Percentiles rank a stretch among this genome's conserved stretches.
phyloP scores from a whole-genome alignment of 2,329 filamentous ascomycete genomes.

The Bipolaris sorokiniana region DNA sequence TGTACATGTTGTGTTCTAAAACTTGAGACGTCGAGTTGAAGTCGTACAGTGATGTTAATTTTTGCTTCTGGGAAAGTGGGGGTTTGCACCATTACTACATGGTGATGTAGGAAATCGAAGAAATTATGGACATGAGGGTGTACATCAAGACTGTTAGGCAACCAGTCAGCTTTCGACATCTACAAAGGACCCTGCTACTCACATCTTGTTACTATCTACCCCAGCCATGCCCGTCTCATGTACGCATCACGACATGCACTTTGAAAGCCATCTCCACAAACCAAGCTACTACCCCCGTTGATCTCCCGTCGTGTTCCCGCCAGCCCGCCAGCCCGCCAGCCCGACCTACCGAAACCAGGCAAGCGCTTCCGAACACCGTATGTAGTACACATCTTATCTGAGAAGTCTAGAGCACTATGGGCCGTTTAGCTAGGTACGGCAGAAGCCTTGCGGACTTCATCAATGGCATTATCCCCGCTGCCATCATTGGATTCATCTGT shows the following conservation, averaged over 20 bases:
- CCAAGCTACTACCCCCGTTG: constrained; percentile 1
- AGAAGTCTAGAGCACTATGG: not conserved
- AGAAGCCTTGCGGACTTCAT: not conserved
- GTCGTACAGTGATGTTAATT: not conserved
- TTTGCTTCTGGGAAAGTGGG: not conserved
- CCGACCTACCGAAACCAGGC: constrained; percentile 1
- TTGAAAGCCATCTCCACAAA: not conserved
- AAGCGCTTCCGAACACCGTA: constrained; percentile 5
- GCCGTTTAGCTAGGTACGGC: not conserved
- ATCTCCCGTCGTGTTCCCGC: constrained; percentile 7
- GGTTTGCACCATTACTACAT: not conserved
- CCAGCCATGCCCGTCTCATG: not conserved
- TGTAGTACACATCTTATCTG: not conserved
- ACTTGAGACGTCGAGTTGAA: not conserved
- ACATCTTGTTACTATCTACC: not conserved
- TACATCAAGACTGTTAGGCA: not conserved
- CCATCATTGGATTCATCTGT: too few relatives aligned
- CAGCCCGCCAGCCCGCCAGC: not conserved
- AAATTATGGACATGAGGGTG: not conserved
- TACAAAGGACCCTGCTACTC: not conserved
- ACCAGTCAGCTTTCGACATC: not conserved
- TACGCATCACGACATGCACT: not conserved
- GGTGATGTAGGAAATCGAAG: not conserved
- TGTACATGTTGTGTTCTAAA: not conserved
- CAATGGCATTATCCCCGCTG: not conserved